phyloP scores from a whole-genome alignment of 257 asterid species.

The Solanum chiquidenum region DNA sequence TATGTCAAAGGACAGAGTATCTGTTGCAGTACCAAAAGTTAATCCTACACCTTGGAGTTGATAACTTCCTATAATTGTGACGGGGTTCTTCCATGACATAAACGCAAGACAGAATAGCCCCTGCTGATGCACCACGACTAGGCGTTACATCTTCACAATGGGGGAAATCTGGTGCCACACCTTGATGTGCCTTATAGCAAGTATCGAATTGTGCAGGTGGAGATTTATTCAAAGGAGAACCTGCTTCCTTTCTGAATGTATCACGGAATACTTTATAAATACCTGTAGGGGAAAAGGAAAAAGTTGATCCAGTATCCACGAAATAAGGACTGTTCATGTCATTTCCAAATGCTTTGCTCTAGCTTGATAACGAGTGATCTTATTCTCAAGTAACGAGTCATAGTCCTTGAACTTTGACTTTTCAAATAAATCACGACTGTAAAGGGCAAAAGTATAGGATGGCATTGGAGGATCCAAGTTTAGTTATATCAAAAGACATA shows the following conservation, averaged over 20 bases:
- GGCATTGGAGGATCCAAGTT: neutral
- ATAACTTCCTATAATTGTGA: neutral
- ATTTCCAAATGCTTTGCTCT: neutral
- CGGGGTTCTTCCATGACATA: neutral
- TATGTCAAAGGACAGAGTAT: neutral
- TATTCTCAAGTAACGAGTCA: neutral
- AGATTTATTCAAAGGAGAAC: neutral
- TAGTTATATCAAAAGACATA: neutral
- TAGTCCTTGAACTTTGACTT: neutral
- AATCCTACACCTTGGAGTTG: neutral
- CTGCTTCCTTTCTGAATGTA: neutral
- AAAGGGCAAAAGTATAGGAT: neutral
- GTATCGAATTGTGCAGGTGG: neutral
- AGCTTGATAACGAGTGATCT: neutral
- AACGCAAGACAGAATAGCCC: neutral
- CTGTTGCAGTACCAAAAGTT: neutral
- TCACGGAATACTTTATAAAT: neutral
- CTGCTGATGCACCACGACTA: neutral
- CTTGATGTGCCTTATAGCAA: neutral
- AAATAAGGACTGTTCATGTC: too few relatives aligned
- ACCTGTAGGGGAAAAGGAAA: neutral
- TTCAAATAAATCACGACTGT: neutral
- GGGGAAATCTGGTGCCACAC: neutral
- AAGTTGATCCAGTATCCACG: neutral
- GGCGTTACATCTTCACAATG: neutral